Conservation (phyloP, 1,284 basidiomycete species). For the Tilletiopsis washingtonensis region DNA sequence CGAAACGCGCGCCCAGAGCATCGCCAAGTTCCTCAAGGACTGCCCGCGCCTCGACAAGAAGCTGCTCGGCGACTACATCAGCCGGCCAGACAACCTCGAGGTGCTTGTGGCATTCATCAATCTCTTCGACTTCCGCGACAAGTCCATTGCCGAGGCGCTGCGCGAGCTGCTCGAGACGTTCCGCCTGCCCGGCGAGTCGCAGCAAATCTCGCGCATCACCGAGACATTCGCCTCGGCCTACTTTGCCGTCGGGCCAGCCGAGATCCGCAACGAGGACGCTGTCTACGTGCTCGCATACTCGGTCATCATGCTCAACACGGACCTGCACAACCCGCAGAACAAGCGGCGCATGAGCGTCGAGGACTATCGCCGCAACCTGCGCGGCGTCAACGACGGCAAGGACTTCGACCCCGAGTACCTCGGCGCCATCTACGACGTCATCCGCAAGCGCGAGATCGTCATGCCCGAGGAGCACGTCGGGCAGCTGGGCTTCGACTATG, state of each 20-base stretch:
- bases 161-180: conserved; percentile 88
- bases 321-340: conserved; percentile 93
- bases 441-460: conserved; percentile 87
- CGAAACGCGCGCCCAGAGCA: conserved; percentile 30
- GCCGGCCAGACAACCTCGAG: conserved; percentile 76
- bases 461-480: conserved; percentile 98
- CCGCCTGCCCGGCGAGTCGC: conserved; percentile 87
- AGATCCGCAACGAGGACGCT: conserved; percentile 84
- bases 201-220: conserved; percentile 88
- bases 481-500: conserved; percentile 94
- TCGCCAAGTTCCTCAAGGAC: conserved; percentile 75
- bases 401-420: conserved; percentile 82
- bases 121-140: conserved; percentile 81
- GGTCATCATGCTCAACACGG: conserved; percentile 97
- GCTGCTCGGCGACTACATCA: conserved; percentile 86
- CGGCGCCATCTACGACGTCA: conserved; percentile 83
- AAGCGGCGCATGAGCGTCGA: conserved; percentile 96
- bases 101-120: conserved; percentile 79
- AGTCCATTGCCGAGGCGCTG: conserved; percentile 89
- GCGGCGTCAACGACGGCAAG: conserved; percentile 79
- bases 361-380: conserved; percentile 84
- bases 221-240: conserved; percentile 89
- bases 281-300: conserved; percentile 92
- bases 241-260: conserved; percentile 78
- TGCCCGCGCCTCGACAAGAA: conserved; percentile 86